These are phyloP conservation scores for Lotus japonicus DNA, from an alignment of 306 rosid species.

Conservation along the genomic window DNA sequence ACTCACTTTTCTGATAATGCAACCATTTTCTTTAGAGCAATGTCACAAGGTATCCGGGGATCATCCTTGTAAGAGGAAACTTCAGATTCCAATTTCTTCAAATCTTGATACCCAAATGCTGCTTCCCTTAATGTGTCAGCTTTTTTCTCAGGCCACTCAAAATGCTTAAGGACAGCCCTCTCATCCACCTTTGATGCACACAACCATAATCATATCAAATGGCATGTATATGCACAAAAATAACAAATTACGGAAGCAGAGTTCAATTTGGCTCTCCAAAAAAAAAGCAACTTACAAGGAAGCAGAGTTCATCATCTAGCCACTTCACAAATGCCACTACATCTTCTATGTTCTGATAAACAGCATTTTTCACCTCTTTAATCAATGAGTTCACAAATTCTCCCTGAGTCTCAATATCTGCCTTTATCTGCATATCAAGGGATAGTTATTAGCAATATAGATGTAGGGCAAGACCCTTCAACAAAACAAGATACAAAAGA, in stretches of 20 bases:
- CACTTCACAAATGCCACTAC: constrained; percentile 95
- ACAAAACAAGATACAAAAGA: background rate
- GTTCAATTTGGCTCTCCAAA: too few relatives aligned
- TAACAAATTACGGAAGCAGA: too few relatives aligned
- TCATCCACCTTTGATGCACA: constrained; percentile 73
- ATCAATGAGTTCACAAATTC: constrained; percentile 93
- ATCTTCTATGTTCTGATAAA: constrained; percentile 75
- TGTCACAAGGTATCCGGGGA: constrained; percentile 63
- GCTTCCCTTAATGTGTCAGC: constrained; percentile 97
- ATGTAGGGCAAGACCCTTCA: background rate
- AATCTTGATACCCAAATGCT: constrained; percentile 82
- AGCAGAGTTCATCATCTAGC: constrained; percentile 98
- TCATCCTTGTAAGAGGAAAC: constrained; percentile 81
- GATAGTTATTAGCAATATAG: background rate
- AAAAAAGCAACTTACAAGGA: constrained; percentile 66
- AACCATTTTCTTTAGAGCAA: constrained; percentile 89
- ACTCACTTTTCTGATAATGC: constrained; percentile 79
- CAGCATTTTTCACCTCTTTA: constrained; percentile 86
- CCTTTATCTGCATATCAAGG: constrained; percentile 67
- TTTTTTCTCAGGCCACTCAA: constrained; percentile 96
- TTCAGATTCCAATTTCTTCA: constrained; percentile 79
- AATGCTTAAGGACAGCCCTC: constrained; percentile 95
- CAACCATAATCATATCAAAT: background rate
- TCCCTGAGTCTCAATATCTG: constrained; percentile 94
- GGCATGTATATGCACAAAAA: background rate